Base-by-base conservation (phyloP, 805 yeast species). In the Metschnikowia baotianmanensis region DNA sequence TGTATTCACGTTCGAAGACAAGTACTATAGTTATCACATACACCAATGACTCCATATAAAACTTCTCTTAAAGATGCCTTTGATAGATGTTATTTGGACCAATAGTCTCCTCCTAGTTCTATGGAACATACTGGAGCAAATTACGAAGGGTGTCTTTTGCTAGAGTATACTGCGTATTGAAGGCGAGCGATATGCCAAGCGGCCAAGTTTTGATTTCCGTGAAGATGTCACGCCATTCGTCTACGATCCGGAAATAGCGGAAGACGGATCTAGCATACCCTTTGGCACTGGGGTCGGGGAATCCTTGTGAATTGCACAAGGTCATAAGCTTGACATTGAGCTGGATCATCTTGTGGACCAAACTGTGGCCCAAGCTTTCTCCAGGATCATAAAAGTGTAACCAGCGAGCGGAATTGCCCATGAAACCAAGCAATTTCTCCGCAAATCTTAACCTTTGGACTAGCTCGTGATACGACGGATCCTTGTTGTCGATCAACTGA, bases 251-350 rank as follows among this genome's bases (percentile, higher is more conserved):
- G 2, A 29, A 3, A 2, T 17, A 21, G 4, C 39, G 34, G 7
- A 23, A 23, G 4, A 37, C 31, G 4, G 17, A 10, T 10, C n/a
- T 13, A 5, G 13, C 24, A 18, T 33, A 39, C 2, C 15, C 30
- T 3, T 11, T n/a, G 10, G 17, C n/a, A 8, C 1, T 8, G 2
- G 16, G 19, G 13, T 39, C 34, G 8, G 43, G 34, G 3, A n/a
- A 17, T 9, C 38, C 38, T n/a, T 8, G 19, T 9, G 28, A n/a
- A 15, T 34, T 12, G 11, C 3, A 25, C 6, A 39, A 19, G 13
- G 34, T 34, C 26, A 39, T 23, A 21, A 39, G 38, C 34, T 28
- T 39, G n/a, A 34, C 29, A 23, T 34, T 39, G 17, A 33, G 31
- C n/a, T 39, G 38, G 12, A 34, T 18, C 8, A 15, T 21, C 17